Conservation (phyloP, 2,329 filamentous ascomycete genomes). For the Clarireedia monteithiana region DNA sequence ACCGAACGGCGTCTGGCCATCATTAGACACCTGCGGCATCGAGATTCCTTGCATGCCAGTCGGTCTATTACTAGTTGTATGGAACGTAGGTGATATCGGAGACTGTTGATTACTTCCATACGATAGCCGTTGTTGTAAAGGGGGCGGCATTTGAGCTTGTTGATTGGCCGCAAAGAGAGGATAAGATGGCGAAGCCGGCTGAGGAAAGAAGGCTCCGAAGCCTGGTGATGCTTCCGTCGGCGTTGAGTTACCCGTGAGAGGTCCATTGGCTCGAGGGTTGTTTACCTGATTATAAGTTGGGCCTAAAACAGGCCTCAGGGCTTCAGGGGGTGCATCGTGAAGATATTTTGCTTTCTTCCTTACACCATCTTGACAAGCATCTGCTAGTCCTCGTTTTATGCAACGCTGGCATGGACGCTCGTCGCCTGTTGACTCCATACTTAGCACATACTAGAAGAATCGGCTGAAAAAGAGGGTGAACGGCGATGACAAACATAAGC, state of each 20-base stretch:
- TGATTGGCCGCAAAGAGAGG: conserved; percentile 39
- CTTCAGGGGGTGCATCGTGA: conserved; percentile 87
- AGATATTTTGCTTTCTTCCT: conserved; percentile 99
- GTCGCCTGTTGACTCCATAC: conserved; percentile 55
- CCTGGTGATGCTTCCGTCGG: conserved; percentile 26
- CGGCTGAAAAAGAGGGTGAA: neutral
- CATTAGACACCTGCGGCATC: conserved; percentile 37
- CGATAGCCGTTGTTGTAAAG: conserved; percentile 41
- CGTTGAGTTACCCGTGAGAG: conserved; percentile 17
- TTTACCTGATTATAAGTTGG: conserved; percentile 56
- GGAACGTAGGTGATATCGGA: conserved; percentile 68
- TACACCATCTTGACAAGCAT: conserved; percentile 90
- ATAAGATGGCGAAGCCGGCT: conserved; percentile 26
- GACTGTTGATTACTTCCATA: conserved; percentile 59
- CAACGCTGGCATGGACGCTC: conserved; percentile 91
- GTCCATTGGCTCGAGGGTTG: conserved; percentile 26
- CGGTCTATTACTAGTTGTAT: conserved; percentile 43
- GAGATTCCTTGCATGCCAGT: conserved; percentile 34
- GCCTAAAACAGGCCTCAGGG: conserved; percentile 76
- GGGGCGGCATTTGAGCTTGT: conserved; percentile 41
- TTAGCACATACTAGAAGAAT: conserved; percentile 3
- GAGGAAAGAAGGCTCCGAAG: conserved; percentile 26
- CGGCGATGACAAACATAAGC: conserved; percentile 6
- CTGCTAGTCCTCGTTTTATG: conserved; percentile 85
- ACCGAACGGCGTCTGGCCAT: conserved; percentile 40